Percentiles rank a stretch among this genome's conserved stretches.
Evolutionary conservation across 805 yeast genomes (phyloP).

Genomic region (Cephaloascus fragrans): DNA sequence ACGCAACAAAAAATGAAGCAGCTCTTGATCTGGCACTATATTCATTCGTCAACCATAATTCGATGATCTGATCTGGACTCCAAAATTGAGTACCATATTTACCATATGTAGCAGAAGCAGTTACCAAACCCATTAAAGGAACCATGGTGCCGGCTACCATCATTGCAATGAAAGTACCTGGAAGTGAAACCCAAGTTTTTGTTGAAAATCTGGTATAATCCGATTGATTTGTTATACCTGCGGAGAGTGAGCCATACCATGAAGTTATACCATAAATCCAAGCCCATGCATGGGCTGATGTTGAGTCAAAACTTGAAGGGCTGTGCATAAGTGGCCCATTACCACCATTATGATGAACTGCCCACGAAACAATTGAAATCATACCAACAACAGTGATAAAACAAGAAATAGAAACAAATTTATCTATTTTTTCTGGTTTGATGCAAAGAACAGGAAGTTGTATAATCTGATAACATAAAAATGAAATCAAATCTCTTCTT

Average conservation of each 20-base stretch:
- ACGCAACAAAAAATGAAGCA: constrained; percentile 34
- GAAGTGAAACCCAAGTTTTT: constrained; percentile 12
- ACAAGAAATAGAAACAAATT: constrained; percentile 15
- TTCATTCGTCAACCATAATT: constrained; percentile 27
- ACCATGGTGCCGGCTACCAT: constrained; percentile 30
- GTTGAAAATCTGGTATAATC: constrained; percentile 27
- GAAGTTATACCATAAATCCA: constrained; percentile 28
- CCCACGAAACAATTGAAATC: constrained; percentile 21
- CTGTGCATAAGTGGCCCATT: constrained; percentile 13
- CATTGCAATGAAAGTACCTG: constrained; percentile 23
- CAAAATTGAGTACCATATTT: constrained; percentile 30
- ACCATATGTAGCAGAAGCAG: constrained; percentile 32
- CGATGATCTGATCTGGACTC: constrained; percentile 34
- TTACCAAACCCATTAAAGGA: constrained; percentile 36
- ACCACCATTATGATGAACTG: constrained; percentile 17
- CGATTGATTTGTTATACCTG: constrained; percentile 30
- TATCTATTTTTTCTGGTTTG: constrained; percentile 32
- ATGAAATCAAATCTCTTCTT: constrained; percentile 30
- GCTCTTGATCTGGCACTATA: constrained; percentile 31
- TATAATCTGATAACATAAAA: constrained; percentile 32
- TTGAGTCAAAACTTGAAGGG: constrained; percentile 1
- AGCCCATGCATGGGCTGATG: constrained; percentile 27
- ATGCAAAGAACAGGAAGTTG: constrained; percentile 27
- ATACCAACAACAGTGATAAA: constrained; percentile 21
- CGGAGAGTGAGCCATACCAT: constrained; percentile 26